Base-by-base conservation (phyloP, 306 rosid species). In the Acacia crassicarpa region DNA sequence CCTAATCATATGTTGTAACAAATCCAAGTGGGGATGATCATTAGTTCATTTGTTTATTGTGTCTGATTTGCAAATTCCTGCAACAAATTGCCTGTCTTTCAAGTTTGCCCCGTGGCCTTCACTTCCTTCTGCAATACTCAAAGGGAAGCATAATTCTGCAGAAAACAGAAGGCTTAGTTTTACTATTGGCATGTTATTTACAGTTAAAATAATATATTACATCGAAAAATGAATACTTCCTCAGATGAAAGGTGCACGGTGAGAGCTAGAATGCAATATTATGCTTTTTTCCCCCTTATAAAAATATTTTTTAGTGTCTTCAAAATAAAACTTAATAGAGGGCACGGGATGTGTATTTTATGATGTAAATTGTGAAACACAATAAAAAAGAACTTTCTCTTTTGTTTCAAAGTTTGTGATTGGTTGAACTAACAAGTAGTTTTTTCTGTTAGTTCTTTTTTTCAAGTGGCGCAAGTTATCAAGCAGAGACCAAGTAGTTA, bases 1-100 rank as follows among this genome's bases (percentile, higher is more conserved):
- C 97, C 98, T 94, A 91, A 92, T 93, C 93, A 76, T 71, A 23
- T 85, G 89, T 91, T 89, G 89, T 88, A 85, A 83, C 90, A 81
- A 81, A 48, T 85, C 83, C 72, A 75, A 77, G 59, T 84, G 78
- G 69, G 77, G 84, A 72, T 76, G 84, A 86, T 90, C 80, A 88
- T 91, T 88, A 70, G 89, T 88, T 94, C 88, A 89, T 91, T 85
- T 91, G 89, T 92, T 91, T 83, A 81, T 63, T 84, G 87, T 89
- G 95, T 84, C 91, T 87, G 83, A 82, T 91, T 86, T 82, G 61
- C 75, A 27, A 70, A 68, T 68, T 66, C 77, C 48, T 66, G 68
- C 14, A 43, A 63, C 77, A n/a, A 56, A 22, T 58, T 20, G 11
- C 15, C 27, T 5, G 15, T 58, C 65, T 58, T n/a, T 10, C 30